Conservation (phyloP, 2,329 filamentous ascomycete species). For the Hypocrella siamensis region DNA sequence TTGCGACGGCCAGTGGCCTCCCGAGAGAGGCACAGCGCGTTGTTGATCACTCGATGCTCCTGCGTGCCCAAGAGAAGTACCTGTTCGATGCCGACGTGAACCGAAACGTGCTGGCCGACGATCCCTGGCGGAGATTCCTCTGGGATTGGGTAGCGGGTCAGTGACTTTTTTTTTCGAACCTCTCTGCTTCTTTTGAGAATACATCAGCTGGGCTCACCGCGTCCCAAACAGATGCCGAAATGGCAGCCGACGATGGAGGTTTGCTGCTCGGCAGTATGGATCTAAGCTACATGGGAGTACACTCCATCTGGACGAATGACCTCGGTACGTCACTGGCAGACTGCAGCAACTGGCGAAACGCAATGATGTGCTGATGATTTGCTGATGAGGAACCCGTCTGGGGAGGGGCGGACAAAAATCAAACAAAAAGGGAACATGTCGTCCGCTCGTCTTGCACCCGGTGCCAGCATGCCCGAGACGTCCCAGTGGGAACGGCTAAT, state of each 20-base stretch:
- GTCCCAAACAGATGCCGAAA: conserved; percentile 36
- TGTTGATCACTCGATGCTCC: conserved; percentile 41
- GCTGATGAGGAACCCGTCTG: not conserved
- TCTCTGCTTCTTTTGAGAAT: too few species aligned
- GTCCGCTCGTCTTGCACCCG: conserved; percentile 30
- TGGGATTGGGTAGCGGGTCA: conserved; percentile 61
- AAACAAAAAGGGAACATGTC: conserved; percentile 24
- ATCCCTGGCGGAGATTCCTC: conserved; percentile 61
- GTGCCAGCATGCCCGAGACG: conserved; percentile 28
- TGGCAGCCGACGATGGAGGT: conserved; percentile 47
- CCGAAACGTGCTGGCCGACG: conserved; percentile 49
- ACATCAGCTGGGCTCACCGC: conserved; percentile 6
- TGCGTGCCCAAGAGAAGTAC: conserved; percentile 45
- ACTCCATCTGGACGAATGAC: conserved; percentile 55
- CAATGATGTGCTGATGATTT: not conserved
- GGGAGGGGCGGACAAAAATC: not conserved
- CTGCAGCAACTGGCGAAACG: not conserved
- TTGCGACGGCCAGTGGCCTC: conserved; percentile 27
- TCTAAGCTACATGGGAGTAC: conserved; percentile 60
- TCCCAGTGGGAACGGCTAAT: conserved; percentile 46
- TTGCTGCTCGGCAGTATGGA: conserved; percentile 57
- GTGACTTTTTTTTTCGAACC: too few species aligned
- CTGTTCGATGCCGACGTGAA: conserved; percentile 51
- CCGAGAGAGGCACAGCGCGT: conserved; percentile 34
- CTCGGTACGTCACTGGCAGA: conserved; percentile 32